Evolutionary conservation across 2,329 filamentous ascomycete genomes (phyloP).

Genomic region (Dactylellina leptospora): DNA sequence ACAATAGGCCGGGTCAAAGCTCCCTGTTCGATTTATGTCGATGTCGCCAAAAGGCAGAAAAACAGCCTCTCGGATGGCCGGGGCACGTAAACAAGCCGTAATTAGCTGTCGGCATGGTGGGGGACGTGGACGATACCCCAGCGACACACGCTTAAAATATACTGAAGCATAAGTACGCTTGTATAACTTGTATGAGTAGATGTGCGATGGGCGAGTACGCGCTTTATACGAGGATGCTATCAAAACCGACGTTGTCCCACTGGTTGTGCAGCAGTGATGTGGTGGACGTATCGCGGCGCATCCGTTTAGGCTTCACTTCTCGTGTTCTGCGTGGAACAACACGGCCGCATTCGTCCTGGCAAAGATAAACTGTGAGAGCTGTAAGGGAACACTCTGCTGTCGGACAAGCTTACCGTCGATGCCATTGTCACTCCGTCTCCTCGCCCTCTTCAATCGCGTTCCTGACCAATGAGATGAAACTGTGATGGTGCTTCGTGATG

Average conservation of each 20-base stretch:
- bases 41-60: too few relatives aligned
- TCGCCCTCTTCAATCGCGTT: background rate
- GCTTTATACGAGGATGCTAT: too few relatives aligned
- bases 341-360: background rate
- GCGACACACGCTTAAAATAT: background rate
- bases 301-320: too few relatives aligned
- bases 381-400: background rate
- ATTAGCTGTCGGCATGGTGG: constrained; percentile 15
- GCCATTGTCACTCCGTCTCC: background rate
- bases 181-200: too few relatives aligned
- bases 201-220: too few relatives aligned
- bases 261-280: too few relatives aligned
- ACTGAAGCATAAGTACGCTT: too few relatives aligned
- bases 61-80: constrained; percentile 10
- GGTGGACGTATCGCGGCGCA: too few relatives aligned
- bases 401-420: background rate
- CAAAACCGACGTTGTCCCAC: too few relatives aligned
- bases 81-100: constrained; percentile 4
- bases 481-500: background rate
- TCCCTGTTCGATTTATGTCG: constrained; percentile 19
- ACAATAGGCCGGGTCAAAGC: constrained; percentile 10
- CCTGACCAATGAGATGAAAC: background rate
- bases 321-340: too few relatives aligned
- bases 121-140: background rate
- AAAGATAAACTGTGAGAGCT: background rate